Evolutionary conservation across 73 alveolate genomes (phyloP).

Genomic region (Paraurostyla sp.): DNA sequence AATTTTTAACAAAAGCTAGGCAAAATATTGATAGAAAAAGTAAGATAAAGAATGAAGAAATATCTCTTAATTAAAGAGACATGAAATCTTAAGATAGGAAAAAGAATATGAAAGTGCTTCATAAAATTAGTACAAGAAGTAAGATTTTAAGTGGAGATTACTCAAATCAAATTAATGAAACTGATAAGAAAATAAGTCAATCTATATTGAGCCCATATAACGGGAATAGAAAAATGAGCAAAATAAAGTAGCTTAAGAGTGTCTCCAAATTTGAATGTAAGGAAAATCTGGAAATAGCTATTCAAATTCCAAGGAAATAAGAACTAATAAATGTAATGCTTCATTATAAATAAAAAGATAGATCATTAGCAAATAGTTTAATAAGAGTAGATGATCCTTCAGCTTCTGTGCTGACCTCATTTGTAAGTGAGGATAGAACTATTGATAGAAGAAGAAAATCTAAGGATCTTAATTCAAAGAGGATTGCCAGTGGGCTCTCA

Average conservation of each 20-base stretch:
- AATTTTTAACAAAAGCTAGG: constrained; percentile 1
- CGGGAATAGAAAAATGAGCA: too few species aligned
- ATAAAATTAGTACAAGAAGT: not conserved
- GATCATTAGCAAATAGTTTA: constrained; percentile 5
- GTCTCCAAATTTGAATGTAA: too few species aligned
- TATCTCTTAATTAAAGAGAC: not conserved
- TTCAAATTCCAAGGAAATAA: not conserved
- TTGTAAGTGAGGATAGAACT: not conserved
- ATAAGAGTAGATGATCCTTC: constrained; percentile 34
- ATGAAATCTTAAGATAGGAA: too few species aligned
- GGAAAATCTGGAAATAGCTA: too few species aligned
- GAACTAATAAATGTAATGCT: not conserved
- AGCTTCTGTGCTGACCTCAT: not conserved
- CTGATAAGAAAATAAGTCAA: too few species aligned
- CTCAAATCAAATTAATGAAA: too few species aligned
- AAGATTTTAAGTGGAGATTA: too few species aligned
- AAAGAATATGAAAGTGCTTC: not conserved
- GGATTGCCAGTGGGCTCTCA: too few species aligned
- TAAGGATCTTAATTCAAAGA: too few species aligned
- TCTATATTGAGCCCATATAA: too few species aligned
- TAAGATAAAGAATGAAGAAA: not conserved
- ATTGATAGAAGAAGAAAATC: not conserved
- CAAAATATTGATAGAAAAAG: not conserved
- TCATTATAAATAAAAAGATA: not conserved
- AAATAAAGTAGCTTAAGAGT: too few species aligned